phyloP scores from a whole-genome alignment of 768 basidiomycete species.

The Calocybe indica region DNA sequence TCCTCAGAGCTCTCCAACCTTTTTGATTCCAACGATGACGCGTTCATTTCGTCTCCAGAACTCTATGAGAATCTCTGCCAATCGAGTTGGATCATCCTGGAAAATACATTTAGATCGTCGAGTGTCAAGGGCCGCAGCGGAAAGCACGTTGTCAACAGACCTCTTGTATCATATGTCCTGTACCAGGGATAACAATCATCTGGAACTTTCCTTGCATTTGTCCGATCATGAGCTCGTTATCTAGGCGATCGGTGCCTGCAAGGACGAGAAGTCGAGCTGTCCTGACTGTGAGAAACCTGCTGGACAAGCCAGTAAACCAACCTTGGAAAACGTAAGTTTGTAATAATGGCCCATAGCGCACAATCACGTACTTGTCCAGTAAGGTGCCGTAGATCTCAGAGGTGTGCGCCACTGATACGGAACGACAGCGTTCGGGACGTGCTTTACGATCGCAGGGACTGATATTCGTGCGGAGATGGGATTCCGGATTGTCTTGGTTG shows the following conservation, averaged over 20 bases:
- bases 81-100: constrained; percentile 79
- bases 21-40: constrained; percentile 54
- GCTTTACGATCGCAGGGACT: constrained; percentile 71
- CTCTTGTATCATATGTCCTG: constrained; percentile 95
- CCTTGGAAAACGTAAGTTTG: constrained; percentile 35
- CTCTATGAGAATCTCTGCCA: constrained; percentile 77
- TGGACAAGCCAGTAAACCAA: constrained; percentile 86
- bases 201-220: constrained; percentile 98
- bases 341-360: background rate
- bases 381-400: constrained; percentile 76
- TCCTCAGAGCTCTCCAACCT: constrained; percentile 41
- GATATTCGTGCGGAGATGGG: constrained; percentile 80
- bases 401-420: constrained; percentile 80
- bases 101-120: constrained; percentile 1
- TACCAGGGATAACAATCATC: constrained; percentile 77
- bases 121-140: background rate
- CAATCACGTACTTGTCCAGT: constrained; percentile 70
- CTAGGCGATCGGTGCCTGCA: constrained; percentile 90
- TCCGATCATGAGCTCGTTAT: constrained; percentile 91
- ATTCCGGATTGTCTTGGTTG: constrained; percentile 80
- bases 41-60: constrained; percentile 91
- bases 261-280: constrained; percentile 85
- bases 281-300: constrained; percentile 68
- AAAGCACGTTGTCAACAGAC: constrained; percentile 32
- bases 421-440: constrained; percentile 31